Evolutionary conservation across 148 eudicot genomes (phyloP).

Genomic region (Arbutus unedo): DNA sequence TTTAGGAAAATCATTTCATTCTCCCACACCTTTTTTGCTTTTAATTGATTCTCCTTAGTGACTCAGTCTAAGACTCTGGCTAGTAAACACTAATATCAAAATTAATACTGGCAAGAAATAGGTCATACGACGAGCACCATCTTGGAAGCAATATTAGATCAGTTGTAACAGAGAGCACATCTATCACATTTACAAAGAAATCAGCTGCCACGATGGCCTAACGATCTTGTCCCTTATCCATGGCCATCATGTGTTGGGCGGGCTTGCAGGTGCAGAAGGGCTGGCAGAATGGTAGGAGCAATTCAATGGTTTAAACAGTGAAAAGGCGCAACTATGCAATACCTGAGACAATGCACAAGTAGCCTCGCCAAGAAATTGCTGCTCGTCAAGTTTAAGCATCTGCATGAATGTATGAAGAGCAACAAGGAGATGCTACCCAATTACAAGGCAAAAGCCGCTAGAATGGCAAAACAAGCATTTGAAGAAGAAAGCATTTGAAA

Average conservation of each 20-base stretch:
- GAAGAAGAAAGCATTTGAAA: neutral
- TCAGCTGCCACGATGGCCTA: neutral
- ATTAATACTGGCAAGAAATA: neutral
- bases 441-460: neutral
- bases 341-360: conserved; percentile 87
- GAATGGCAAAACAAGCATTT: neutral
- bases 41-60: neutral
- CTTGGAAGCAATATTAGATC: neutral
- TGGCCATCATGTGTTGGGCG: neutral
- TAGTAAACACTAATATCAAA: neutral
- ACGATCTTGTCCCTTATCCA: neutral
- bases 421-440: neutral
- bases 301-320: neutral
- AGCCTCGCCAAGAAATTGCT: conserved; percentile 95
- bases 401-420: conserved; percentile 23
- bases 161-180: neutral
- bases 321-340: conserved; percentile 8
- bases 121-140: neutral
- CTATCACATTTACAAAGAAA: neutral
- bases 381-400: conserved; percentile 92
- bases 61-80: neutral
- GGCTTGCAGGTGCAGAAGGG: neutral
- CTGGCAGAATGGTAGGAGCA: neutral
- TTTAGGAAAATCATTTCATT: neutral
- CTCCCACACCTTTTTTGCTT: neutral